Evolutionary conservation across 176 grass and related monocot genomes (phyloP).

Genomic region (Triticum turgidum): DNA sequence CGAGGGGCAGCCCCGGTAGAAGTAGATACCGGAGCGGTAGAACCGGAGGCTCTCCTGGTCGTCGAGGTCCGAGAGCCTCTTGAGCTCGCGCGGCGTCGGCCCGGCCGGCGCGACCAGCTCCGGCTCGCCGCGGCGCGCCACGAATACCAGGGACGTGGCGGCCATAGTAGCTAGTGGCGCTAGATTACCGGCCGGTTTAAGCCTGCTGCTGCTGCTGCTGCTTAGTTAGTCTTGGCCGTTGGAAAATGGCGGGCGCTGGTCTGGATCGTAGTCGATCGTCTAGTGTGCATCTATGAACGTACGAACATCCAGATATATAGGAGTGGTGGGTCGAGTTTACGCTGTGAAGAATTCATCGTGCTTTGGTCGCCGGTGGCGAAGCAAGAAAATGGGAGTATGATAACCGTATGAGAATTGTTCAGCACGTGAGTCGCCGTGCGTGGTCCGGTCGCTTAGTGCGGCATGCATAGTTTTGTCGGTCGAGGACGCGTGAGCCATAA

Average conservation of each 20-base stretch:
- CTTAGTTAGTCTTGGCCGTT: neutral
- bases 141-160: slow-evolving; percentile 11
- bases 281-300: neutral
- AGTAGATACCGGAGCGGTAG: slow-evolving; percentile 33
- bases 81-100: slow-evolving; percentile 33
- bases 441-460: neutral
- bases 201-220: neutral
- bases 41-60: slow-evolving; percentile 44
- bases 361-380: neutral
- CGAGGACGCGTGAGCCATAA: no score
- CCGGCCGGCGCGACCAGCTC: slow-evolving; percentile 24
- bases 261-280: neutral
- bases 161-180: neutral
- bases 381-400: neutral
- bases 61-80: slow-evolving; percentile 46
- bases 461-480: no score
- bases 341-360: neutral
- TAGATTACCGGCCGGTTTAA: neutral
- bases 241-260: neutral
- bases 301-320: neutral
- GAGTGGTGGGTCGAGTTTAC: neutral
- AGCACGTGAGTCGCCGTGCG: no score
- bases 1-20: neutral
- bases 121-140: slow-evolving; percentile 9
- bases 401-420: neutral